Evolutionary conservation across 2,329 filamentous ascomycete species (phyloP), one percentile per base, ranked within the genome.

Genomic region (Alternaria rosae): DNA sequence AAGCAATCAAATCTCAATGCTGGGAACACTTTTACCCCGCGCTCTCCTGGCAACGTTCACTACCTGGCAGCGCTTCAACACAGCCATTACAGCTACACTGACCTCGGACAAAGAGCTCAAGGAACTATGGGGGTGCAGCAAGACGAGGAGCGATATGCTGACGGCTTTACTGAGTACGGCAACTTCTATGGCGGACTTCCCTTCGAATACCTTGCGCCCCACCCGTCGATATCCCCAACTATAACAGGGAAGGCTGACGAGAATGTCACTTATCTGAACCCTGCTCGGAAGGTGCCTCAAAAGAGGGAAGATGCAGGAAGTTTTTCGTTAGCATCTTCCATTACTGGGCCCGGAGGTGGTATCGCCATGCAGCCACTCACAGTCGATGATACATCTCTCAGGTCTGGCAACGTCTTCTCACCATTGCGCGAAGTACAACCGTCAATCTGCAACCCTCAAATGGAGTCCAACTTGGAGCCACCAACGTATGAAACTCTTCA

Each of bases 141-240:
- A n/a, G 15, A 53, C 42, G 53, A 60, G 35, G 52, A 57, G 28
- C 45, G 38, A 17, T 66, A 66, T 38, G 45, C 57, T 10, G 61
- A 64, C 42, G 64, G 58, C 20, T 38, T 61, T 25, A 51, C 57
- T 15, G 55, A 59, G 13, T 61, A 59, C 42, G 28, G 54, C n/a
- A 64, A 52, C 52, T 62, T 54, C 48, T 59, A 62, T 45, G 62
- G 62, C 12, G 62, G 62, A 20, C 53, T 47, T 6, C 44, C 62
- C 5, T 59, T 59, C 52, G 56, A 53, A 52, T 62, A 65, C 42
- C 59, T 54, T 32, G 47, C 59, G 13, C 62, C 62, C 5, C 47
- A 59, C 15, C 58, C 54, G 43, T 11, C 48, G 35, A 44, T 53
- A 12, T 26, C 59, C 8, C 45, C 55, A 28, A 41, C 55, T 11